Evolutionary conservation across 441 rosid genomes (phyloP).

Genomic region (Populus trichocarpa): DNA sequence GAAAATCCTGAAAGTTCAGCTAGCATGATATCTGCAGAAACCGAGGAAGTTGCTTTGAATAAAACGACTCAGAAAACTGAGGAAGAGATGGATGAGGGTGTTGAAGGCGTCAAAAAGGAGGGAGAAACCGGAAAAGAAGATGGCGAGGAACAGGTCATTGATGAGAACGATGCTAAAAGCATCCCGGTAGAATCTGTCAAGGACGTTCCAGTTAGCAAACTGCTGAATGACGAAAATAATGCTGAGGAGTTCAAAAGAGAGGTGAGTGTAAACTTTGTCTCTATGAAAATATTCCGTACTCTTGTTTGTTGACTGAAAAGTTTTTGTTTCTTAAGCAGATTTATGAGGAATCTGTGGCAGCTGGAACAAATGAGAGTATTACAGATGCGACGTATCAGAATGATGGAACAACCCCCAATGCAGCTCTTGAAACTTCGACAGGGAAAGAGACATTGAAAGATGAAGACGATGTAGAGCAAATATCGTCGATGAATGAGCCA

Average conservation of each 20-base stretch:
- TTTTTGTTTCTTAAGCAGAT: constrained; percentile 17
- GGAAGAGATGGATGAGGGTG: constrained; percentile 15
- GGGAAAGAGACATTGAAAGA: constrained; percentile 3
- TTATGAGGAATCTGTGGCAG: constrained; percentile 15
- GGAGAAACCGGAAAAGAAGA: constrained; percentile 24
- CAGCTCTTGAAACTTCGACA: neutral
- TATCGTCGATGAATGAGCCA: constrained; percentile 10
- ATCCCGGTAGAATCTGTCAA: constrained; percentile 1
- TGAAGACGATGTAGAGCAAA: constrained; percentile 19
- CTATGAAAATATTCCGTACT: neutral
- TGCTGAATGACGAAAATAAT: constrained; percentile 6
- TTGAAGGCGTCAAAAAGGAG: constrained; percentile 5
- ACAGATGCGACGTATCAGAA: constrained; percentile 4
- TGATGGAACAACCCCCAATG: constrained; percentile 5
- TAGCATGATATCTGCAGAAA: neutral
- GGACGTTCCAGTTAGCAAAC: constrained; percentile 1
- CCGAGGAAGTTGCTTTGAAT: constrained; percentile 7
- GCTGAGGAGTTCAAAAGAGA: constrained; percentile 16
- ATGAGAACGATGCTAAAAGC: neutral
- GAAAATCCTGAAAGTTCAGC: constrained; percentile 16
- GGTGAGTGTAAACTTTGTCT: constrained; percentile 20
- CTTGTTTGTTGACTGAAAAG: constrained; percentile 5
- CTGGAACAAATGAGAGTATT: constrained; percentile 9
- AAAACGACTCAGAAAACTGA: constrained; percentile 1
- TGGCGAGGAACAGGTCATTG: neutral